These are phyloP conservation scores for Linnemannia exigua DNA, from an alignment of 192 early-diverging fungal genomes.

Conservation along the genomic window DNA sequence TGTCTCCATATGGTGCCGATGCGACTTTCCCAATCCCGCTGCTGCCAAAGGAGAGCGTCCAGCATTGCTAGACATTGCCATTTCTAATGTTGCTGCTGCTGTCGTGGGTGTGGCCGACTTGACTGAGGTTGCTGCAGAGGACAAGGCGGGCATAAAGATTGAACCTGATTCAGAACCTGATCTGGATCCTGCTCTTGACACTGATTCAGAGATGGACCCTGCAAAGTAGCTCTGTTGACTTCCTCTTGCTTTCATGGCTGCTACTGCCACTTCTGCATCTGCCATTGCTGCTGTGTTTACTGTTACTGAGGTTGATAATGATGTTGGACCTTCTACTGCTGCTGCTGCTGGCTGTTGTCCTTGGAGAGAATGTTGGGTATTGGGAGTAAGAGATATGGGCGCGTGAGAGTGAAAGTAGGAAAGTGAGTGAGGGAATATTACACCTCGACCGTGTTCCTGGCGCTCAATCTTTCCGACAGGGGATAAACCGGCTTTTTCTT, in stretches of 20 bases:
- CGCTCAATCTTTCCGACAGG: slow-evolving; percentile 1
- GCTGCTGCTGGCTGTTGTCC: slow-evolving; percentile 11
- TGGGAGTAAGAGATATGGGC: not conserved
- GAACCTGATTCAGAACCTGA: slow-evolving; percentile 24
- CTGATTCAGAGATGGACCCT: slow-evolving; percentile 5
- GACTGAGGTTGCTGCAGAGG: not conserved
- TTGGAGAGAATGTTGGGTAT: slow-evolving; percentile 18
- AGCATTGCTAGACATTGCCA: not conserved
- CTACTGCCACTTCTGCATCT: not conserved
- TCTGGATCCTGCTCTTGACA: slow-evolving; percentile 29
- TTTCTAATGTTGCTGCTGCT: not conserved
- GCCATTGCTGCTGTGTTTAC: not conserved
- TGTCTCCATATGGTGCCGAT: slow-evolving; percentile 10
- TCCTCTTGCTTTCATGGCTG: no score
- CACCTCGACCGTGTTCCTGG: not conserved
- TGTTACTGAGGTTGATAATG: no score
- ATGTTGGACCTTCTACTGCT: not conserved
- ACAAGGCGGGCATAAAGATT: not conserved
- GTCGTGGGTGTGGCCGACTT: not conserved
- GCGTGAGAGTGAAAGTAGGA: not conserved
- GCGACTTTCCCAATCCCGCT: not conserved
- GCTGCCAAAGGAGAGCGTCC: not conserved
- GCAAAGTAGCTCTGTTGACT: not conserved
- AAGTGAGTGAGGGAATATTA: slow-evolving; percentile 5
- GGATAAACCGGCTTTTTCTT: slow-evolving; percentile 10